A percentile compares a stretch with the other conserved stretches of the same genome.
Conservation (phyloP, 768 basidiomycete species). For the Auricularia heimuer region DNA sequence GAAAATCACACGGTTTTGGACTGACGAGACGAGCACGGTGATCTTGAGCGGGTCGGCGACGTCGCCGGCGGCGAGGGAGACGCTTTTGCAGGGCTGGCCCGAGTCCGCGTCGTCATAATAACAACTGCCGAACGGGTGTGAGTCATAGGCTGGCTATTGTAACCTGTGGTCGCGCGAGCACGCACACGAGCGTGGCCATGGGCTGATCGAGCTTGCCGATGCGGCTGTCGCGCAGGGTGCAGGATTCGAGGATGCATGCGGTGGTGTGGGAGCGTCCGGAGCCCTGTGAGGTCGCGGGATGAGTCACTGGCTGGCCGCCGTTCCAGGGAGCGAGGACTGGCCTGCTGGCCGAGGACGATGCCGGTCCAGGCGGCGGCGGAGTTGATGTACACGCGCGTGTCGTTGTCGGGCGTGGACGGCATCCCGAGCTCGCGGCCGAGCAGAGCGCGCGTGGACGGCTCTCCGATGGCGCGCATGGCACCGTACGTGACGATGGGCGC, state of each 20-base stretch:
- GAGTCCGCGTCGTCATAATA: not conserved
- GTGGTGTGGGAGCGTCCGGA: not conserved
- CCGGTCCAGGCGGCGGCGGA: not conserved
- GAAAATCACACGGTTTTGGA: not conserved
- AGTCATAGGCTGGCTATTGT: not conserved
- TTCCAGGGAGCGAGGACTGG: not conserved
- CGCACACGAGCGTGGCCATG: conserved; percentile 2
- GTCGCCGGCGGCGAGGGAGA: not conserved
- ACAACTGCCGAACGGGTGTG: not conserved
- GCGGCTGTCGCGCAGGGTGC: not conserved
- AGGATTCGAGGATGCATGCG: not conserved
- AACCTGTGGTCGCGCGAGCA: not conserved
- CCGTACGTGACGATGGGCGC: not conserved
- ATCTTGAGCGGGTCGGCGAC: not conserved
- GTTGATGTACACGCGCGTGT: not conserved
- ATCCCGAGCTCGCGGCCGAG: not conserved
- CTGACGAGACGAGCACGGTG: not conserved
- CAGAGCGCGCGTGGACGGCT: not conserved
- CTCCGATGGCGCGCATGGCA: not conserved
- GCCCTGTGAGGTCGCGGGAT: not conserved
- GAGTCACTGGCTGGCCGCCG: not conserved
- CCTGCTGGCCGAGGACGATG: conserved; percentile 1
- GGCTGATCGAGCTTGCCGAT: not conserved
- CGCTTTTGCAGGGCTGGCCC: not conserved
- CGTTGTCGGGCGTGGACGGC: not conserved